These are phyloP conservation scores for Acanthamoeba divionensis DNA, from an alignment of 208 protist genomes.

Conservation along the genomic window DNA sequence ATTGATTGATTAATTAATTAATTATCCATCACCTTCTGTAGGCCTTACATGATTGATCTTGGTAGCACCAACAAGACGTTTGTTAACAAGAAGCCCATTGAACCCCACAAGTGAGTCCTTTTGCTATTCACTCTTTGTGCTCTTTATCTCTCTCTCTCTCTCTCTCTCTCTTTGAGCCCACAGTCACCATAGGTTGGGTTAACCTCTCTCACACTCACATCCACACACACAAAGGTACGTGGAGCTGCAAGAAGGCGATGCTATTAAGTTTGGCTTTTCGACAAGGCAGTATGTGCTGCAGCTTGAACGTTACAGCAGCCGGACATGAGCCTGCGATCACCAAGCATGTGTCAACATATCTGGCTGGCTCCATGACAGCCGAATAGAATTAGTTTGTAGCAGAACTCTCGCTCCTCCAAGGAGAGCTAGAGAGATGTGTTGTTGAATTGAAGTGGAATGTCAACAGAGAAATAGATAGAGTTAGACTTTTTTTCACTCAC, in stretches of 20 bases:
- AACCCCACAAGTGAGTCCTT: background rate
- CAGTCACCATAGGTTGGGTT: background rate
- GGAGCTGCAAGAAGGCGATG: slow-evolving; percentile 41
- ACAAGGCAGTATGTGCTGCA: slow-evolving; percentile 50
- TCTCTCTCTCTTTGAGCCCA: background rate
- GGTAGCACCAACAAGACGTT: slow-evolving; percentile 42
- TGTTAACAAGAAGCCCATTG: background rate
- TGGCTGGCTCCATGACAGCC: too few species aligned
- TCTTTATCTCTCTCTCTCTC: too few species aligned
- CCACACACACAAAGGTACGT: background rate
- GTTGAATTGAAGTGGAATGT: too few species aligned
- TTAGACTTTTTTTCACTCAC: too few species aligned
- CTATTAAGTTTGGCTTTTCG: background rate
- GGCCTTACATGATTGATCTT: slow-evolving; percentile 39
- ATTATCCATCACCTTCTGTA: background rate
- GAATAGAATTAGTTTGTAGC: too few species aligned
- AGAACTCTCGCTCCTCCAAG: too few species aligned
- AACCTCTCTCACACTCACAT: background rate
- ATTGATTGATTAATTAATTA: too few species aligned
- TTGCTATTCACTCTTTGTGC: too few species aligned
- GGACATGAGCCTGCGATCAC: too few species aligned
- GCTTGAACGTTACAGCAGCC: slow-evolving; percentile 20
- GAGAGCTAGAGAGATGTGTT: too few species aligned
- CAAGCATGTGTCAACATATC: too few species aligned
- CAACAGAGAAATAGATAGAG: too few species aligned